Percentiles rank a stretch among this genome's conserved stretches.
Conservation (phyloP, 2,329 filamentous ascomycete species). For the Alternaria panax region DNA sequence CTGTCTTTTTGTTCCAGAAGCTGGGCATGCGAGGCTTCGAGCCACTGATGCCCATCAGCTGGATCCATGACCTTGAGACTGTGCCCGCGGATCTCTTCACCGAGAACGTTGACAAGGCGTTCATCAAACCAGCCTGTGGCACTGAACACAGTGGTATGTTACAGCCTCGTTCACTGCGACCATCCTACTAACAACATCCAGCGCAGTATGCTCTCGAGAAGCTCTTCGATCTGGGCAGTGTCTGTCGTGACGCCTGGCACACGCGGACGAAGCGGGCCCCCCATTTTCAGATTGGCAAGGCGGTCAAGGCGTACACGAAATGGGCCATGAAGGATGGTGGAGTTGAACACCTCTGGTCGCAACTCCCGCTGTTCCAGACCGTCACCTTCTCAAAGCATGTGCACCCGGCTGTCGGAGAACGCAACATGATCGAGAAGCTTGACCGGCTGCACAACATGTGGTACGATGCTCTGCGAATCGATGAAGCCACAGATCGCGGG, state of each 20-base stretch:
- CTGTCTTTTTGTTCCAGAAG: constrained; percentile 61
- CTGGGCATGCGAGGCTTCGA: constrained; percentile 64
- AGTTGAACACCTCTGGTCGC: constrained; percentile 46
- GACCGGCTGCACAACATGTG: constrained; percentile 54
- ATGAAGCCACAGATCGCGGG: constrained; percentile 11
- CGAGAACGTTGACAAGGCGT: constrained; percentile 50
- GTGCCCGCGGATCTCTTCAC: constrained; percentile 63
- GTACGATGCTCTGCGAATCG: constrained; percentile 46
- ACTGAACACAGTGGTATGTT: constrained; percentile 57
- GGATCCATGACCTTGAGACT: constrained; percentile 62
- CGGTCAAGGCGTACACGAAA: constrained; percentile 58
- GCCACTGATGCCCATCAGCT: constrained; percentile 60
- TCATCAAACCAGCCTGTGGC: constrained; percentile 55
- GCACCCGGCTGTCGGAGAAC: constrained; percentile 50
- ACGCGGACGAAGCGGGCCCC: constrained; percentile 48
- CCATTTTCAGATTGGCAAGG: constrained; percentile 51
- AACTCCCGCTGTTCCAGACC: constrained; percentile 57
- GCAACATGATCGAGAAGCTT: constrained; percentile 55
- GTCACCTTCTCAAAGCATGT: constrained; percentile 52
- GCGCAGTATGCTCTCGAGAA: constrained; percentile 60
- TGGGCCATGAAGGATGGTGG: constrained; percentile 62
- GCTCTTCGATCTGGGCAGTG: constrained; percentile 60
- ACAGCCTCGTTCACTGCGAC: background rate
- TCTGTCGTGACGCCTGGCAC: constrained; percentile 59
- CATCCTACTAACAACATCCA: constrained; percentile 27